Conservation (phyloP, 495 filamentous ascomycete genomes). For the Lophium mytilinum region DNA sequence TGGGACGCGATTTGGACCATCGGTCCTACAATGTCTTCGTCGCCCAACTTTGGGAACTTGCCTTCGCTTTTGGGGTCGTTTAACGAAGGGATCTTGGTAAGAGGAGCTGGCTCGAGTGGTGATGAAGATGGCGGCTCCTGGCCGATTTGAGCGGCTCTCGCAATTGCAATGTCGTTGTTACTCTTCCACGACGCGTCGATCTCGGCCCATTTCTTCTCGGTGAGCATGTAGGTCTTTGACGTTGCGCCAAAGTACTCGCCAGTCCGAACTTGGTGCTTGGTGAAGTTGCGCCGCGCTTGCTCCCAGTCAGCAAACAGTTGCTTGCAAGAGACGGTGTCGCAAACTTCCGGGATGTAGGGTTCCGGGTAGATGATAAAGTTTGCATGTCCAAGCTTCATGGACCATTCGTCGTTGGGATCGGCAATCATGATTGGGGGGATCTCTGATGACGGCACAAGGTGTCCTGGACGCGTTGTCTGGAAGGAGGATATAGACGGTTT, state of each 20-base stretch:
- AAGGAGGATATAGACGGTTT: constrained; percentile 75
- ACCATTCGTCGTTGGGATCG: constrained; percentile 69
- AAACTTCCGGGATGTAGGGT: constrained; percentile 61
- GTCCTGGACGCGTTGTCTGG: constrained; percentile 35
- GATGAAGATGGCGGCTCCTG: constrained; percentile 29
- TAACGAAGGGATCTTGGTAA: constrained; percentile 54
- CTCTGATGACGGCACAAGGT: constrained; percentile 45
- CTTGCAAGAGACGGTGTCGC: constrained; percentile 52
- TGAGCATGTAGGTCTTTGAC: constrained; percentile 73
- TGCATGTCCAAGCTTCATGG: constrained; percentile 74
- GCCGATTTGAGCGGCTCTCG: constrained; percentile 37
- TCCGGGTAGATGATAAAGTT: constrained; percentile 84
- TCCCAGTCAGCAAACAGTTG: constrained; percentile 73
- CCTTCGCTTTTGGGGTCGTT: constrained; percentile 56
- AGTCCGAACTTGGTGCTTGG: constrained; percentile 73
- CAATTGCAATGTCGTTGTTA: constrained; percentile 52
- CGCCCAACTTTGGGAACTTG: constrained; percentile 81
- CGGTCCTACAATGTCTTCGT: constrained; percentile 86
- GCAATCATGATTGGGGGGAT: constrained; percentile 54
- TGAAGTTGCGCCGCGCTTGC: constrained; percentile 68
- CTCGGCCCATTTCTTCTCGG: constrained; percentile 75
- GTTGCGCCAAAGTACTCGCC: constrained; percentile 80
- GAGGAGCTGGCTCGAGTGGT: constrained; percentile 40
- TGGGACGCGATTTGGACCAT: constrained; percentile 58
- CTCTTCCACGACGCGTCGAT: constrained; percentile 63